phyloP scores from a whole-genome alignment of 2,329 filamentous ascomycete species.

The Phaeosphaeria sp. region DNA sequence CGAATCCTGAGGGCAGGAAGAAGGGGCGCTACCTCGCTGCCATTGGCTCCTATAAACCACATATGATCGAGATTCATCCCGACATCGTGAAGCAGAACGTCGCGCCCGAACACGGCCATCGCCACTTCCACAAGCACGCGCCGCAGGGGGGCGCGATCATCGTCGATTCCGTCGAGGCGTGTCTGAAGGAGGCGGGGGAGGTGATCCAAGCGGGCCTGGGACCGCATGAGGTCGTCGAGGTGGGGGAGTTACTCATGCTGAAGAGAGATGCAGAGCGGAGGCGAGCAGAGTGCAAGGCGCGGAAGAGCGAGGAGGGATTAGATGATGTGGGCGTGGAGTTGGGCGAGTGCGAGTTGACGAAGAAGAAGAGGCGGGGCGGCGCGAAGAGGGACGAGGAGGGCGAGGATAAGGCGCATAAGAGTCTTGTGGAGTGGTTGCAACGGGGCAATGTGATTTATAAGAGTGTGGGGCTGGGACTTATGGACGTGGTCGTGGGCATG shows the following conservation, averaged over 20 bases:
- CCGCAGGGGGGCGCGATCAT: conserved; percentile 66
- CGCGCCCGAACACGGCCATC: conserved; percentile 55
- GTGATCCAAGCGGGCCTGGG: conserved; percentile 78
- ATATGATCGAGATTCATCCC: conserved; percentile 85
- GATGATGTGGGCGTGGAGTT: conserved; percentile 79
- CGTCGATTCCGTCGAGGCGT: conserved; percentile 76
- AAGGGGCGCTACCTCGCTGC: conserved; percentile 76
- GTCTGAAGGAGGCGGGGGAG: conserved; percentile 84
- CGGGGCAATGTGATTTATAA: conserved; percentile 73
- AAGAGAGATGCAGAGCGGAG: conserved; percentile 59
- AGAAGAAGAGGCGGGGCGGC: conserved; percentile 64
- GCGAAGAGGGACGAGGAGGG: conserved; percentile 27
- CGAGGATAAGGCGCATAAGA: conserved; percentile 44
- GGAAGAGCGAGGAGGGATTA: conserved; percentile 43
- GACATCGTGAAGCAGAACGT: conserved; percentile 74
- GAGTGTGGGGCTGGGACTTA: conserved; percentile 71
- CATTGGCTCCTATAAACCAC: conserved; percentile 71
- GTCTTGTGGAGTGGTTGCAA: conserved; percentile 65
- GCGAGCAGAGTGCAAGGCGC: conserved; percentile 34
- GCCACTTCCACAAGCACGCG: conserved; percentile 71
- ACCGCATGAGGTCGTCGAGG: conserved; percentile 80
- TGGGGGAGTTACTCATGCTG: conserved; percentile 80
- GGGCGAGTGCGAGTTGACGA: conserved; percentile 70
- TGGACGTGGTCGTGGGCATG: conserved; percentile 70
- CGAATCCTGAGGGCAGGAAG: conserved; percentile 70